These are phyloP conservation scores for Cladosporium phlei DNA, from an alignment of 2,329 filamentous ascomycete species.

Conservation along the genomic window DNA sequence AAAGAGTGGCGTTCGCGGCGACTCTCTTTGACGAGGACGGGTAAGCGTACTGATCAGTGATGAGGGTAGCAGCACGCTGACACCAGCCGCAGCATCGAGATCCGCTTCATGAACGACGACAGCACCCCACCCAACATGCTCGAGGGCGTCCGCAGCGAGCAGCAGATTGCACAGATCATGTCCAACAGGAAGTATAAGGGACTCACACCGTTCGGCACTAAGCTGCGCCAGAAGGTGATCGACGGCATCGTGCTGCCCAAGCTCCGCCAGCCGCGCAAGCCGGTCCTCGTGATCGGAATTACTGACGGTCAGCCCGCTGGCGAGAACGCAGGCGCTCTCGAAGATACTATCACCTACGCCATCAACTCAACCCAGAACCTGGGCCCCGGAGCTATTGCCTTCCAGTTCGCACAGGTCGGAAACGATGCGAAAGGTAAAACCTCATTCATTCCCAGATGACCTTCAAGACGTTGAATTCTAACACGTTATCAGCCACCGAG, in stretches of 20 bases:
- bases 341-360: slow-evolving; percentile 54
- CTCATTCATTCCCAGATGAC: background rate
- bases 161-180: slow-evolving; percentile 56
- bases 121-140: slow-evolving; percentile 39
- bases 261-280: slow-evolving; percentile 56
- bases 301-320: slow-evolving; percentile 64
- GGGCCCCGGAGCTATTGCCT: slow-evolving; percentile 54
- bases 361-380: slow-evolving; percentile 46
- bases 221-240: slow-evolving; percentile 58
- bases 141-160: slow-evolving; percentile 53
- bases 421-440: slow-evolving; percentile 53
- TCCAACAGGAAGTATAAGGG: slow-evolving; percentile 58
- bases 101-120: slow-evolving; percentile 67
- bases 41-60: background rate
- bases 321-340: slow-evolving; percentile 53
- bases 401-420: slow-evolving; percentile 66
- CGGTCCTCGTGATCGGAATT: slow-evolving; percentile 60
- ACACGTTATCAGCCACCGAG: slow-evolving; percentile 41
- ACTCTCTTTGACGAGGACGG: slow-evolving; percentile 67
- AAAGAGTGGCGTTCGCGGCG: slow-evolving; percentile 59
- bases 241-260: slow-evolving; percentile 55
- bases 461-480: background rate
- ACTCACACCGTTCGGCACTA: slow-evolving; percentile 62
- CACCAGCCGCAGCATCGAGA: slow-evolving; percentile 42
- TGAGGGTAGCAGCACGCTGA: background rate